Evolutionary conservation across 2,329 filamentous ascomycete genomes (phyloP).

Genomic region (Malbranchea zuffiana): DNA sequence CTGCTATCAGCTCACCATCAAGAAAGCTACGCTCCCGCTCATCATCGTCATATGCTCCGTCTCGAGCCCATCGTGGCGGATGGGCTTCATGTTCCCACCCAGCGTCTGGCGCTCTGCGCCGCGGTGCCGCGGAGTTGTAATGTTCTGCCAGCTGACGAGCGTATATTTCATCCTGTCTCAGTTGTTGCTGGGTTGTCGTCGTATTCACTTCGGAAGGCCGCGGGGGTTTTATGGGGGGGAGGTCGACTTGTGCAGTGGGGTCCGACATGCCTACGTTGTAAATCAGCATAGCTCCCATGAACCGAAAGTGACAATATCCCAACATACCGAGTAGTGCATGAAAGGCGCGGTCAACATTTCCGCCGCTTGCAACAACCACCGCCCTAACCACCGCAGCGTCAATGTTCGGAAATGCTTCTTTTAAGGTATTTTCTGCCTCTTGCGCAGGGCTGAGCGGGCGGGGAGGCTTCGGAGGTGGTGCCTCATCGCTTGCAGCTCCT

Average conservation of each 20-base stretch:
- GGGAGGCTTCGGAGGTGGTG: slow-evolving; percentile 62
- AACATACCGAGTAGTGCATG: slow-evolving; percentile 73
- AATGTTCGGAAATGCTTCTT: slow-evolving; percentile 84
- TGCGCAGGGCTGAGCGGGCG: slow-evolving; percentile 70
- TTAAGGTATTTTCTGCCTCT: slow-evolving; percentile 76
- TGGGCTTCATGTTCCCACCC: slow-evolving; percentile 22
- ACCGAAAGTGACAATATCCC: background rate
- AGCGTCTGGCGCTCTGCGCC: slow-evolving; percentile 13
- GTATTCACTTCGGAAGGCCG: slow-evolving; percentile 57
- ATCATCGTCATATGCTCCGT: slow-evolving; percentile 53
- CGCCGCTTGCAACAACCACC: slow-evolving; percentile 73
- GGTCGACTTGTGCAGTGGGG: slow-evolving; percentile 56
- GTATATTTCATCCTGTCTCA: slow-evolving; percentile 84
- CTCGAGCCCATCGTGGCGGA: slow-evolving; percentile 36
- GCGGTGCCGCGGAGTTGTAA: slow-evolving; percentile 47
- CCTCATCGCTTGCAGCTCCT: slow-evolving; percentile 18
- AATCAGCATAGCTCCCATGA: slow-evolving; percentile 2
- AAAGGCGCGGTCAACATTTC: slow-evolving; percentile 85
- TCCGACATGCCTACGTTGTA: slow-evolving; percentile 60
- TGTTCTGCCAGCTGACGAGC: slow-evolving; percentile 88
- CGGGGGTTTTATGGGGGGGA: slow-evolving; percentile 61
- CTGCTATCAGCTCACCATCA: slow-evolving; percentile 46
- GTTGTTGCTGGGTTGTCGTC: slow-evolving; percentile 58
- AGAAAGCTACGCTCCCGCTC: slow-evolving; percentile 81
- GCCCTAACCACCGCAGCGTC: slow-evolving; percentile 75